Evolutionary conservation across 495 filamentous ascomycete genomes (phyloP), one percentile per base, ranked within the genome.

Genomic region (Penicillium waksmanii): DNA sequence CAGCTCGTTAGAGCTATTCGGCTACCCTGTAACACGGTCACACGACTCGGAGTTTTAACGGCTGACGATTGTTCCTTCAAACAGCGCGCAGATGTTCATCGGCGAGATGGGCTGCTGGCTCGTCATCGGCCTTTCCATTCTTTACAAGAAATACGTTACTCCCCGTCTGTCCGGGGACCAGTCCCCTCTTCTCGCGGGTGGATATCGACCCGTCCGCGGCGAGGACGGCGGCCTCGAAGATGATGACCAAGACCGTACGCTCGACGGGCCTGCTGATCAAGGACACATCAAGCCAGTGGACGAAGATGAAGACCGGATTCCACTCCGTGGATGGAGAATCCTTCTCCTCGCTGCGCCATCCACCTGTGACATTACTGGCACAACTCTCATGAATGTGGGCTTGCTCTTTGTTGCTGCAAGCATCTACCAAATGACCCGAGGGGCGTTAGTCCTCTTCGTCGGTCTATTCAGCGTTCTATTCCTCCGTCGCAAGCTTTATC

Each of bases 401-500:
- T 78, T 98, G 57, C 82, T 97, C 48, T 96, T 97, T 66, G 92
- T 97, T 10, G 95, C 90, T 2, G 92, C 95, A 0, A 92, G 88
- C 60, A 96, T 98, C 65, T 98, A 97, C 79, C 95, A 98, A 72
- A 98, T 98, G 95, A 98, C 94, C 9, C 84, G 95, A 27, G 95
- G 95, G 15, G 94, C 95, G 0, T 80, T 98, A 25, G 93, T 98
- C 15, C 80, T 98, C 5, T 98, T 98, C 58, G 95, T 98, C 11
- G 95, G 95, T 0, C 74, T 97, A 0, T 97, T 98, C 79, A 96
- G 92, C 68, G 93, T 98, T 6, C 63, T 96, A 3, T 98, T 98
- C 70, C 77, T 98, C 36, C 86, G 83, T 54, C 86, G 92, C 33
- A 87, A 84, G 63, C 80, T 98, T 34, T 82, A 87, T 59, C 60